Conservation (phyloP, 345 rosid species). For the Citrus reticulata region DNA sequence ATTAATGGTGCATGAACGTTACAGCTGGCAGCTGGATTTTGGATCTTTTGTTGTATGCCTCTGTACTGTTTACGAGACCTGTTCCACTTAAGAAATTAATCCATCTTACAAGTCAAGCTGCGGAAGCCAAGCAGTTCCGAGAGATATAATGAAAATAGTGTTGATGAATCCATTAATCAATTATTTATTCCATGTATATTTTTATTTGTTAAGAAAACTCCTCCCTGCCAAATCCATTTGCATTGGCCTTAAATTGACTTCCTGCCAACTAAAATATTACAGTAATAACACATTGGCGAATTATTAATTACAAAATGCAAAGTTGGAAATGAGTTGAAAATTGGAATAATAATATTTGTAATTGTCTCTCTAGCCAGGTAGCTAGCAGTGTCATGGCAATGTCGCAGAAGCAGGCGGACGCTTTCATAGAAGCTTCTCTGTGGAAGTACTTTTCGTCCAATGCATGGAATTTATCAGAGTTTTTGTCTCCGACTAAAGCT, state of each 20-base stretch:
- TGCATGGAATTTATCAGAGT: background rate
- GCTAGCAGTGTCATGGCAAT: background rate
- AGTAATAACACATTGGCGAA: too few relatives aligned
- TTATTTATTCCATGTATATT: background rate
- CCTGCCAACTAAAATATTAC: too few relatives aligned
- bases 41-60: background rate
- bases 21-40: background rate
- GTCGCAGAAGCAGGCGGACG: background rate
- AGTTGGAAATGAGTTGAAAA: too few relatives aligned
- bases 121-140: background rate
- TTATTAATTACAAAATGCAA: too few relatives aligned
- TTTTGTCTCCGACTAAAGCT: background rate
- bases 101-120: background rate
- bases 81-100: too few relatives aligned
- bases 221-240: background rate
- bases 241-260: too few relatives aligned
- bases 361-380: too few relatives aligned
- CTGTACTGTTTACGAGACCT: too few relatives aligned
- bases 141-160: too few relatives aligned
- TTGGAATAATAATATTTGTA: too few relatives aligned
- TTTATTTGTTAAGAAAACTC: background rate
- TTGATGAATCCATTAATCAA: too few relatives aligned
- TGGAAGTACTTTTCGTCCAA: background rate
- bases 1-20: background rate
- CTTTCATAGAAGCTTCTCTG: slow-evolving; percentile 2